Base-by-base conservation (phyloP, 192 early-diverging fungal genomes). In the Phycomyces nitens region DNA sequence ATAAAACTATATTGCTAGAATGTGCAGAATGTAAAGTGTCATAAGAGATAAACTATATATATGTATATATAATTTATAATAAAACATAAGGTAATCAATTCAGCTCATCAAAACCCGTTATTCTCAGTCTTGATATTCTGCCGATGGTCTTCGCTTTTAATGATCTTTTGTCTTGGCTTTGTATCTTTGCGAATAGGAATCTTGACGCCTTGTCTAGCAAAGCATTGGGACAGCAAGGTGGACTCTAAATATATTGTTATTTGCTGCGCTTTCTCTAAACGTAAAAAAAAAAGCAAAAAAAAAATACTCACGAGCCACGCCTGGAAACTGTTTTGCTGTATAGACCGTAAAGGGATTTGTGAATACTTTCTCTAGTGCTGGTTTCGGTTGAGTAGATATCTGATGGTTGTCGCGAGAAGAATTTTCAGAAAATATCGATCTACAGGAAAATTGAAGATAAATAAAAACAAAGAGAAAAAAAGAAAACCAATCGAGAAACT, bases 271-370 rank as follows among this genome's bases (percentile, higher is more conserved):
- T n/a, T n/a, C n/a, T n/a, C n/a, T n/a, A n/a, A n/a, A 34, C 29
- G 29, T 34, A 34, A 5, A 34, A 34, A n/a, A n/a, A n/a, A n/a
- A 34, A 34, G 29, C 29, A 34, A 34, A 34, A 34, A 7, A 5
- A 27, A 40, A 40, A 42, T 27, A 60, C 57, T 60, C 53, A 66
- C 50, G 21, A 64, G 55, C 55, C n/a, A 91, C 89, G 5, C 89
- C 89, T 3, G 89, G 89, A 68, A 91, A 91, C 43, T 82, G 80
- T 62, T 91, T 91, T 29, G 88, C 89, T 40, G 86, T 89, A 67
- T 81, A 89, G 51, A 89, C 86, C 18, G 76, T 78, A 65, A 91
- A 91, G 15, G 81, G 77, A 20, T 87, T 81, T 18, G 86, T 84
- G 58, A 85, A 88, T 3, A 81, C 74, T 14, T 72, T 69, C 0